Base-by-base conservation (phyloP, 495 filamentous ascomycete species). In the Hapsidospora chrysogenum region DNA sequence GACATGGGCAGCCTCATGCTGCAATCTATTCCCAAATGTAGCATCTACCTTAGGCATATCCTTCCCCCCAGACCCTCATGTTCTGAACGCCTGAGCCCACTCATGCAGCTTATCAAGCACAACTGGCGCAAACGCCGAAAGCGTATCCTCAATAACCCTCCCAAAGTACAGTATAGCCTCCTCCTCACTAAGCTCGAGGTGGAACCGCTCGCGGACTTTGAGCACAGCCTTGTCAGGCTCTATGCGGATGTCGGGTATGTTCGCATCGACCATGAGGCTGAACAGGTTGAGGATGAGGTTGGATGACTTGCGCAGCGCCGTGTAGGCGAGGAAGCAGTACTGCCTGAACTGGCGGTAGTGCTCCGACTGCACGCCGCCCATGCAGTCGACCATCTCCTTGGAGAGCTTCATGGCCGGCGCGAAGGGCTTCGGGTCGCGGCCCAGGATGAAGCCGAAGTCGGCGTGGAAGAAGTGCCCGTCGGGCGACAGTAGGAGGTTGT, bases 321-420 rank as follows among this genome's bases (percentile, higher is more conserved):
- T 83, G 52, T 87, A 99, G 1, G 89, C 85, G 0, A 92, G 87
- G 53, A 92, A 95, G 54, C 85, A 94, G 56, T 95, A 92, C 45
- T 85, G 78, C 48, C 86, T 85, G 56, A 96, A 99, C 29, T 80
- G 70, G 10, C 73, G 56, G 50, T 92, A 96, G 31, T 92, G 73
- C 13, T 77, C 70, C 17, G 77, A 81, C 18, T 66, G 64, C 3
- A 73, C 63, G 5, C 92, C 86, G 37, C 89, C 89, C 89, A 99
- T 95, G 35, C 85, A 87, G 46, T 96, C 89, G 10, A 95, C 80
- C 89, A 99, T 99, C 49, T 99, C 89, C 46, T 85, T 84, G 56
- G 80, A 83, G 15, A 99, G 72, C 47, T 99, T 99, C 77, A 99
- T 92, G 41, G 80, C 75, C 1, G 89, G 89, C 2, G 89, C 85